Conservation (phyloP, 2,329 filamentous ascomycete genomes). For the Reticulascus tulasneorum region DNA sequence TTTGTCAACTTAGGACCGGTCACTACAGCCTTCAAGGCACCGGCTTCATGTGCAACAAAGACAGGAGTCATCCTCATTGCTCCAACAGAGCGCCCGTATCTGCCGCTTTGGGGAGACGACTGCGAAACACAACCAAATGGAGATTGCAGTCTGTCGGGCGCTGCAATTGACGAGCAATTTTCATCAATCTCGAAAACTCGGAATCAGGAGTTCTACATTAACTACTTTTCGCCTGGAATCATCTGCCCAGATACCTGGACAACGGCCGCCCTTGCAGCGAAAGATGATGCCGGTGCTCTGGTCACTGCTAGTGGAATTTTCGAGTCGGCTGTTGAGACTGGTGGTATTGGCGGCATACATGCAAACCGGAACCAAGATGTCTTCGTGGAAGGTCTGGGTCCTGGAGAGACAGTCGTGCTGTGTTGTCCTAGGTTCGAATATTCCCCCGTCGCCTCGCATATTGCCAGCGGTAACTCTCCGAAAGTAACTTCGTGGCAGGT, state of each 20-base stretch:
- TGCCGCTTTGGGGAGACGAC: not conserved
- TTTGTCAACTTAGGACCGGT: conserved; percentile 25
- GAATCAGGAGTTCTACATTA: conserved; percentile 1
- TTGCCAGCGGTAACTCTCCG: too few relatives aligned
- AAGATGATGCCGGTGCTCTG: not conserved
- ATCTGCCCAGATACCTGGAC: conserved; percentile 20
- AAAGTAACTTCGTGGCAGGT: too few relatives aligned
- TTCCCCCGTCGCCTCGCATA: too few relatives aligned
- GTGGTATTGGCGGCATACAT: too few relatives aligned
- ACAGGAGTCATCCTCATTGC: conserved; percentile 5
- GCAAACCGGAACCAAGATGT: conserved; percentile 4
- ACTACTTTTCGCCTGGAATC: conserved; percentile 20
- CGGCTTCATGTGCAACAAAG: conserved; percentile 17
- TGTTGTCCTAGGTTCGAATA: conserved; percentile 7
- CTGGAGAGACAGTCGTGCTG: not conserved
- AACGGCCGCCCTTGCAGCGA: conserved; percentile 15
- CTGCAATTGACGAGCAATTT: conserved; percentile 14
- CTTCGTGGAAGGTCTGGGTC: conserved; percentile 2
- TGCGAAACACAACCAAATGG: conserved; percentile 2
- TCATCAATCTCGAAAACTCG: too few relatives aligned
- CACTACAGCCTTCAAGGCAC: conserved; percentile 24
- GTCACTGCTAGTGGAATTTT: conserved; percentile 6
- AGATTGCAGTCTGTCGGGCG: conserved; percentile 19
- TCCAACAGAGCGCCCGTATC: too few relatives aligned
- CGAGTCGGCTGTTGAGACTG: not conserved